Percentiles rank a stretch among this genome's conserved stretches.
Conservation (phyloP, 163 green algal species). For the Coccomyxa subellipsoidea region DNA sequence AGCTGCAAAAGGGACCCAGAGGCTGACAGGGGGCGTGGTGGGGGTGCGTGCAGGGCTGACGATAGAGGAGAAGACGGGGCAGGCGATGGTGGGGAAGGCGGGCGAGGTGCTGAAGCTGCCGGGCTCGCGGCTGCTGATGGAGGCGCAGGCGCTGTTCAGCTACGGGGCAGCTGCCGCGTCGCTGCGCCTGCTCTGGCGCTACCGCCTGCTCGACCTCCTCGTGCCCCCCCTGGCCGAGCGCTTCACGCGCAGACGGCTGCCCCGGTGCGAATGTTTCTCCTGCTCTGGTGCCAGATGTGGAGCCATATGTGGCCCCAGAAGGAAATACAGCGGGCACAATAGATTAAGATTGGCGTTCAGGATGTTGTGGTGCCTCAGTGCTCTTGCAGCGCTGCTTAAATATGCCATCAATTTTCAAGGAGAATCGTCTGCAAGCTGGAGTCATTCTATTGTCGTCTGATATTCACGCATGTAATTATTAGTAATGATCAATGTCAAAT, state of each 20-base stretch:
- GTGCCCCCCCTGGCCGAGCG: slow-evolving; percentile 39
- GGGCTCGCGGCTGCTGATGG: slow-evolving; percentile 41
- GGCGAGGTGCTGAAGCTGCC: slow-evolving; percentile 2
- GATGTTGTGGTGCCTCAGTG: neutral
- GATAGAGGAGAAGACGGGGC: slow-evolving; percentile 16
- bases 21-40: too few species aligned
- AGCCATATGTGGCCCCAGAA: neutral
- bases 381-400: neutral
- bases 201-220: slow-evolving; percentile 45
- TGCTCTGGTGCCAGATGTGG: neutral
- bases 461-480: too few species aligned
- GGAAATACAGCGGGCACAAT: neutral
- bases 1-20: too few species aligned
- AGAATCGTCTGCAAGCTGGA: neutral
- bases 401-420: neutral
- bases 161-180: slow-evolving; percentile 39
- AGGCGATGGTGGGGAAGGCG: slow-evolving; percentile 15
- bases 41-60: slow-evolving; percentile 34
- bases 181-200: slow-evolving; percentile 50
- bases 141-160: slow-evolving; percentile 49
- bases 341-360: neutral
- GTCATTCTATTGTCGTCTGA: neutral
- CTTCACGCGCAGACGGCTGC: neutral
- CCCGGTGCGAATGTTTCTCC: neutral
- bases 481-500: too few species aligned